Percentiles rank a stretch among this genome's conserved stretches.
These are phyloP conservation scores for Nakazawaea laoshanensis DNA, from an alignment of 805 yeast species.

Conservation along the genomic window DNA sequence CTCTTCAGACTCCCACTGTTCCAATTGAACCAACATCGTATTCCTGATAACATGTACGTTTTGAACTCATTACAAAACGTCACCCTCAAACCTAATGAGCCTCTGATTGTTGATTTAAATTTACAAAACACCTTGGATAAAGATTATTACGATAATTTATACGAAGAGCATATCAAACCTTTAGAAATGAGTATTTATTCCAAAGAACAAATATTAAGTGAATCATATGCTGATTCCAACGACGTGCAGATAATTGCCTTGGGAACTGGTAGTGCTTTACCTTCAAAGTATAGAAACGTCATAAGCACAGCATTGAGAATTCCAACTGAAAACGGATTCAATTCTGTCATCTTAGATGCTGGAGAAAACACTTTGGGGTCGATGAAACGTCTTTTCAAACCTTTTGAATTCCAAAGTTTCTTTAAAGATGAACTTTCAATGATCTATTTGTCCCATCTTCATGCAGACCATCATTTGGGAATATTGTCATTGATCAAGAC, in stretches of 20 bases:
- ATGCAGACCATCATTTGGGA: constrained; percentile 96
- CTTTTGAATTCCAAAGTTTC: constrained; percentile 29
- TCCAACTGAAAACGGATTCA: constrained; percentile 33
- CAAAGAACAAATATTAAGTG: constrained; percentile 27
- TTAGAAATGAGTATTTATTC: constrained; percentile 19
- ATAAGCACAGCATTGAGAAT: constrained; percentile 69
- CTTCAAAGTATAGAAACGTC: constrained; percentile 80
- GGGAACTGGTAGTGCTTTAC: constrained; percentile 93
- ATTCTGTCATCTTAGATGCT: constrained; percentile 70
- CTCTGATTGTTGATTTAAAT: neutral
- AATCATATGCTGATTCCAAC: constrained; percentile 23
- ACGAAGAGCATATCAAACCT: constrained; percentile 21
- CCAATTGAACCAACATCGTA: neutral
- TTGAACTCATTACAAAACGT: constrained; percentile 21
- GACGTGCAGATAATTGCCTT: constrained; percentile 65
- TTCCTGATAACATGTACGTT: constrained; percentile 16
- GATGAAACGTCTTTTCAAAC: constrained; percentile 52
- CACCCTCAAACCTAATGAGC: constrained; percentile 14
- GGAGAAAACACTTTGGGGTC: constrained; percentile 89
- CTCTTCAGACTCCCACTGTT: constrained; percentile 32
- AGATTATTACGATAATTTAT: constrained; percentile 23
- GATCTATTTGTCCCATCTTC: constrained; percentile 79
- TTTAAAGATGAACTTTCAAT: constrained; percentile 50
- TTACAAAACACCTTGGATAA: neutral
- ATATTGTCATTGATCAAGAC: constrained; percentile 56